Conservation (phyloP, 2,329 filamentous ascomycete species). For the Fusarium newnesense region DNA sequence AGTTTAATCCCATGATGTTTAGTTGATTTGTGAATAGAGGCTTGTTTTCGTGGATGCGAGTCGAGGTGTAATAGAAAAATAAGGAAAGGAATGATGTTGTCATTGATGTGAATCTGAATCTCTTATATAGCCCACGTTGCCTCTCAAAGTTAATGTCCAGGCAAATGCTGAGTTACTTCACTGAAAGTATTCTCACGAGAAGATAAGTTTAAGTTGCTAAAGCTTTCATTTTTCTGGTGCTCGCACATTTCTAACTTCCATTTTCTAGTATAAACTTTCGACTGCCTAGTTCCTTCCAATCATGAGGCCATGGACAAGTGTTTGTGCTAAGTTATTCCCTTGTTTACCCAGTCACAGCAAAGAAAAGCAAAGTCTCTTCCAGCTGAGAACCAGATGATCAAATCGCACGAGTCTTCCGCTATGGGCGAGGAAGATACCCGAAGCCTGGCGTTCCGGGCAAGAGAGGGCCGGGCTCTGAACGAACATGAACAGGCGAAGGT, state of each 20-base stretch:
- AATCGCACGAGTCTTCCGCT: too few relatives aligned
- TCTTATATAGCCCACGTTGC: background rate
- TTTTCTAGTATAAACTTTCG: background rate
- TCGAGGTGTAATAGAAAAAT: background rate
- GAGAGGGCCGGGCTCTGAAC: fast-evolving
- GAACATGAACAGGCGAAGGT: background rate
- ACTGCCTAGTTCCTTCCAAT: background rate
- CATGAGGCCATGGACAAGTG: background rate
- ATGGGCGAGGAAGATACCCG: background rate
- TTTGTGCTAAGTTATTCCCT: background rate
- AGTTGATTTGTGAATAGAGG: background rate
- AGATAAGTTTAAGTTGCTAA: background rate
- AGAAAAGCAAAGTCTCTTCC: background rate
- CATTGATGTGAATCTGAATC: background rate
- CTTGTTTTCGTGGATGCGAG: background rate
- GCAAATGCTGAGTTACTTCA: background rate
- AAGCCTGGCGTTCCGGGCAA: too few relatives aligned
- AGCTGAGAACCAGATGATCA: background rate
- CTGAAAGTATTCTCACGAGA: background rate
- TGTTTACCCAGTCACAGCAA: background rate
- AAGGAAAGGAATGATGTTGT: background rate
- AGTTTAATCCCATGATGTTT: background rate
- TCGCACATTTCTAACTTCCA: background rate
- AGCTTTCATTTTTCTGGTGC: background rate
- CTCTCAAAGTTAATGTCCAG: background rate